A percentile compares a stretch with the other conserved stretches of the same genome.
Evolutionary conservation across 1,284 basidiomycete genomes (phyloP).

Genomic region (Amylostereum areolatum): DNA sequence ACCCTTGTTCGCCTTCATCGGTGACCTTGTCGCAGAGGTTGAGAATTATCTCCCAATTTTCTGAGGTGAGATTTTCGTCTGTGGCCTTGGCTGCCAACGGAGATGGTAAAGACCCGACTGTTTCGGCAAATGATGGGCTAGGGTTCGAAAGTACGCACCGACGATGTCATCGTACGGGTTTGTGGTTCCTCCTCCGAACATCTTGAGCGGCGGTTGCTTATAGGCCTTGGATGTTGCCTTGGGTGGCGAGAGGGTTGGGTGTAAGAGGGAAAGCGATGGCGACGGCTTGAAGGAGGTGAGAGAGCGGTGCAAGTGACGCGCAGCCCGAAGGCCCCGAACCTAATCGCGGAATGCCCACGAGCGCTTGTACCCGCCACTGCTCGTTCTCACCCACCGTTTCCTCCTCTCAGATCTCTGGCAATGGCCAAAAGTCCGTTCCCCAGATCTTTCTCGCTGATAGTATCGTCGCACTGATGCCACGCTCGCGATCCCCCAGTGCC

Average conservation of each 20-base stretch:
- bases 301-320: no score
- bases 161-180: slow-evolving; percentile 95
- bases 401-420: slow-evolving; percentile 13
- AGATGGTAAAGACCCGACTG: not conserved
- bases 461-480: not conserved
- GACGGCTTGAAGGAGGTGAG: no score
- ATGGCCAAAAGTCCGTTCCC: slow-evolving; percentile 56
- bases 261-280: not conserved
- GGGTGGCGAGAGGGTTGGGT: not conserved
- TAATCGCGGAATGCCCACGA: no score
- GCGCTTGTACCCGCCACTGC: no score
- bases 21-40: slow-evolving; percentile 96
- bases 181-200: slow-evolving; percentile 60
- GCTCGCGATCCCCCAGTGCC: slow-evolving; percentile 57
- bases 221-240: not conserved
- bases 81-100: slow-evolving; percentile 75
- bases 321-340: no score
- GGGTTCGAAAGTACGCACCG: slow-evolving; percentile 45
- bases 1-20: slow-evolving; percentile 85
- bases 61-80: slow-evolving; percentile 88
- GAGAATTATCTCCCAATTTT: slow-evolving; percentile 95
- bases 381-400: not conserved
- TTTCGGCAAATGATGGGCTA: not conserved
- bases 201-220: slow-evolving; percentile 18
- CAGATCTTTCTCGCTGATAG: not conserved